Conservation (phyloP, 495 filamentous ascomycete genomes). For the Aspergillus bertholletiae region DNA sequence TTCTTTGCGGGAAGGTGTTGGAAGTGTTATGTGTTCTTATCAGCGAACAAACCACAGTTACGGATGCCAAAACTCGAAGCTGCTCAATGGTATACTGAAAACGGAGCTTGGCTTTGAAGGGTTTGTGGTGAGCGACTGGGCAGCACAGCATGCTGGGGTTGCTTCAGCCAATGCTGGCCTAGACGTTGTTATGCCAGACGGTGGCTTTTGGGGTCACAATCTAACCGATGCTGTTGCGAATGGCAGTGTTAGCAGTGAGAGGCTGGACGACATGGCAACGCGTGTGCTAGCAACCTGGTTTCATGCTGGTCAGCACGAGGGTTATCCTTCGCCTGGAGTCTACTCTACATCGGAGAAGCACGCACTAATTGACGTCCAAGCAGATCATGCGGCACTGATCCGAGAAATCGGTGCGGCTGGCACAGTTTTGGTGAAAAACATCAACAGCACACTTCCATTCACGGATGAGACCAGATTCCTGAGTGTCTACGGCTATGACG, state of each 20-base stretch:
- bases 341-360: no score
- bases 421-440: no score
- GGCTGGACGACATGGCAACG: conserved; percentile 55
- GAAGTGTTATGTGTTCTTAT: conserved; percentile 64
- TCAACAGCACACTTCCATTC: no score
- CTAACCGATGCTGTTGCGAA: conserved; percentile 36
- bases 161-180: conserved; percentile 49
- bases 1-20: conserved; percentile 54
- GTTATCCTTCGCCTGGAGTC: no score
- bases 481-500: no score
- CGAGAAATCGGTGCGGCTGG: no score
- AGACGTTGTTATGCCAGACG: conserved; percentile 46
- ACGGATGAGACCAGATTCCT: no score
- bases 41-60: conserved; percentile 60
- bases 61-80: conserved; percentile 36
- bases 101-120: conserved; percentile 77
- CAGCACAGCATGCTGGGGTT: conserved; percentile 51
- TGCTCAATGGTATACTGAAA: conserved; percentile 65
- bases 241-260: conserved; percentile 37
- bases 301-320: no score
- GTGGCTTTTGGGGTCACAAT: conserved; percentile 46
- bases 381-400: no score
- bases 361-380: no score
- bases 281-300: conserved; percentile 41
- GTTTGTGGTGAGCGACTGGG: conserved; percentile 58